Conservation (phyloP, 805 yeast species). For the Cyberlindnera veronae region DNA sequence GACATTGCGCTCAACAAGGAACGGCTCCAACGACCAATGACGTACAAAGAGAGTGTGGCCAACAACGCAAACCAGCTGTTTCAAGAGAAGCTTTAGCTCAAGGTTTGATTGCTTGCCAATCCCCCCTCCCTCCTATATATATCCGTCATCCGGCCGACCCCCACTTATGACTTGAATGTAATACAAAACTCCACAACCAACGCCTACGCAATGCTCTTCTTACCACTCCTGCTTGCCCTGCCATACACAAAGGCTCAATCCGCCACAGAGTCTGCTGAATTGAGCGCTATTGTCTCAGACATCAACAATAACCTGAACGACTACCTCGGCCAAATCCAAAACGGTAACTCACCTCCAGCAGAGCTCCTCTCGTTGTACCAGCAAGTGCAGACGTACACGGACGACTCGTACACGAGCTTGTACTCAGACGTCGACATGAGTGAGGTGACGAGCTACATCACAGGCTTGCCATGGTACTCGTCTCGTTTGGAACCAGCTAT, state of each 20-base stretch:
- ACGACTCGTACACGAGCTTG: slow-evolving; percentile 32
- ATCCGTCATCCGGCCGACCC: background rate
- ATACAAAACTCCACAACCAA: too few relatives aligned
- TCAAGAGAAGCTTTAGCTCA: slow-evolving; percentile 7
- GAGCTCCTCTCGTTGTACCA: slow-evolving; percentile 28
- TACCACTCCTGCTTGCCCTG: background rate
- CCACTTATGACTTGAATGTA: too few relatives aligned
- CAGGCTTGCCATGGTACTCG: slow-evolving; percentile 33
- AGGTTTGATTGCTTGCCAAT: too few relatives aligned
- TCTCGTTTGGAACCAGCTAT: slow-evolving; percentile 18
- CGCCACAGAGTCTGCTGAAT: slow-evolving; percentile 6
- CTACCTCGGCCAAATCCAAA: slow-evolving; percentile 20
- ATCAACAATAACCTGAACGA: slow-evolving; percentile 18
- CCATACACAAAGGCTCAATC: background rate
- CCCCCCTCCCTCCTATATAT: background rate
- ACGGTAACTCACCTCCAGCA: slow-evolving; percentile 27
- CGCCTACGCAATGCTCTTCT: background rate
- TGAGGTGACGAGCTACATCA: slow-evolving; percentile 27
- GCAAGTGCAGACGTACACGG: slow-evolving; percentile 31
- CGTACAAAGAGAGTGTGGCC: slow-evolving; percentile 20
- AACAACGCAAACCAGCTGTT: slow-evolving; percentile 26
- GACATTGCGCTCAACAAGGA: slow-evolving; percentile 23
- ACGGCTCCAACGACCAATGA: slow-evolving; percentile 13
- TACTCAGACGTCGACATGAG: slow-evolving; percentile 26
- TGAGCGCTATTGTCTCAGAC: slow-evolving; percentile 16